Base-by-base conservation (phyloP, 2,329 filamentous ascomycete genomes). In the Pleoardoris graminearum region DNA sequence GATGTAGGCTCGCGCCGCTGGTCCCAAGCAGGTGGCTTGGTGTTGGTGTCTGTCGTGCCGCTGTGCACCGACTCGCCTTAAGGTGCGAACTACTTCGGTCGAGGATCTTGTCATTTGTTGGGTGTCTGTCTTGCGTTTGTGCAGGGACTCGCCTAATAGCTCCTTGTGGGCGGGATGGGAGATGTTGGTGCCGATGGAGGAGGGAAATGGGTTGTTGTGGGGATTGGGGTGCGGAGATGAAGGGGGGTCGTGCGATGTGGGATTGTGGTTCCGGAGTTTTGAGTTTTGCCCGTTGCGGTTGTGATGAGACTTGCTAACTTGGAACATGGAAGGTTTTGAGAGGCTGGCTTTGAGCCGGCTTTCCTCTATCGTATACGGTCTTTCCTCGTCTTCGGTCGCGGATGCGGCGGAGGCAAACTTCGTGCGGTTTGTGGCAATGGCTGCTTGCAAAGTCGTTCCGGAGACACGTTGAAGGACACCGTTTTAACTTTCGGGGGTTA, bases 21-120 rank as follows among this genome's bases (percentile, higher is more conserved):
- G 12, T 3, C 19, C 37, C 44, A 47, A 36, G 23, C 44, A 32
- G 14, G 25, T 47, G 23, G 44, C 32, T 36, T 47, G 44, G 44
- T 47, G 44, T 47, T 36, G 44, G 23, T 47, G 44, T 38, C 17
- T 47, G 44, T 47, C 33, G 2, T 30, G 44, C 44, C 44, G 11
- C 14, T 10, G 44, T 22, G 44, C 44, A 27, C 3, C 14, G 44
- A 47, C 44, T 46, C 44, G 33, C 32, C 17, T 14, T 14, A 30
- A 47, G 33, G 44, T 30, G 33, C n/a, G 11, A 11, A 16, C 16
- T 47, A 22, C 29, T 4, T 29, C 22, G n/a, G 7, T 33, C 33
- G 3, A 16, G 22, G 32, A 29, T 37, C 25, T 10, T 27, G 25
- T 27, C 25, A 23, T 23, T 33, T 47, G 22, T 37, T 47, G n/a